A percentile compares a stretch with the other conserved stretches of the same genome.
Evolutionary conservation across 2,329 filamentous ascomycete genomes (phyloP).

Genomic region (Simplicillium sp.): DNA sequence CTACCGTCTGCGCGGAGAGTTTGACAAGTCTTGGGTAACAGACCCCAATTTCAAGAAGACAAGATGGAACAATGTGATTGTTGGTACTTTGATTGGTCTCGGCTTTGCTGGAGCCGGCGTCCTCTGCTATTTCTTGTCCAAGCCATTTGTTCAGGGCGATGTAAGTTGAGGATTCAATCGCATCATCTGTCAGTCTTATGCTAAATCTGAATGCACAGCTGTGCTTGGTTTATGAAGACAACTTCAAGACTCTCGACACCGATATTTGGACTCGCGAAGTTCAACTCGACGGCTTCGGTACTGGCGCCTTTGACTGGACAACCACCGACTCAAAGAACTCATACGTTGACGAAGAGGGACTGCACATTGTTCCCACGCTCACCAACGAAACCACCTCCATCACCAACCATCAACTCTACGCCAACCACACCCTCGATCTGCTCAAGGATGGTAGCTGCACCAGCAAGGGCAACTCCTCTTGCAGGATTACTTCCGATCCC

Average conservation of each 20-base stretch:
- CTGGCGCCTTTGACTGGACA: constrained; percentile 45
- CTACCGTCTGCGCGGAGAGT: constrained; percentile 21
- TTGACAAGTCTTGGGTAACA: constrained; percentile 28
- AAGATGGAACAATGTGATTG: constrained; percentile 24
- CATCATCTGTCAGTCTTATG: neutral
- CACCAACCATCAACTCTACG: constrained; percentile 24
- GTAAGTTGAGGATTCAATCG: constrained; percentile 5
- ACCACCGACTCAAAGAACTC: constrained; percentile 36
- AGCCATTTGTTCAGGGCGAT: constrained; percentile 14
- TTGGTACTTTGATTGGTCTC: constrained; percentile 19
- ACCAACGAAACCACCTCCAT: constrained; percentile 30
- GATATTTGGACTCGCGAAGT: constrained; percentile 40
- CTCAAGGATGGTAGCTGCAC: constrained; percentile 32
- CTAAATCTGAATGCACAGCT: constrained; percentile 20
- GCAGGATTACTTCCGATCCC: constrained; percentile 30
- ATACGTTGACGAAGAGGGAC: constrained; percentile 35
- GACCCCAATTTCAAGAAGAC: constrained; percentile 21
- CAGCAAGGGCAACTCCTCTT: constrained; percentile 19
- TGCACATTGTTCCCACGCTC: constrained; percentile 45
- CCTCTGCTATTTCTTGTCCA: constrained; percentile 20
- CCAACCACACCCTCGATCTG: constrained; percentile 34
- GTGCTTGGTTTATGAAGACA: constrained; percentile 40
- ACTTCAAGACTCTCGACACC: constrained; percentile 34
- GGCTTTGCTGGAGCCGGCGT: constrained; percentile 22
- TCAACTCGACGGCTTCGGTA: constrained; percentile 32